Evolutionary conservation across 176 grass and related monocot genomes (phyloP).

Genomic region (Oryza brachyantha): DNA sequence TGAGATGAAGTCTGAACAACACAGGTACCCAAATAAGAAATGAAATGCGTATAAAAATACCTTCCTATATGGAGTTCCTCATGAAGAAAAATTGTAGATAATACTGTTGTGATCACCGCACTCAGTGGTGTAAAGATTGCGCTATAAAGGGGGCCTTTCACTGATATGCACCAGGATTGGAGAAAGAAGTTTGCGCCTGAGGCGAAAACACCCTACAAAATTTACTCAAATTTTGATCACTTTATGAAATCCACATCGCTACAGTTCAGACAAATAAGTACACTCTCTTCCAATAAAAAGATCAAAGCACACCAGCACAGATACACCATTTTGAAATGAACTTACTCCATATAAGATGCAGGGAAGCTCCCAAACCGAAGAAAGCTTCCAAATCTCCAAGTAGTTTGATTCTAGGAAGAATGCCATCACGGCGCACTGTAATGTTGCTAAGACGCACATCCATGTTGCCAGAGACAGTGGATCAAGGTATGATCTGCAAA

Average conservation of each 20-base stretch:
- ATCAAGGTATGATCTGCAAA: slow-evolving; percentile 54
- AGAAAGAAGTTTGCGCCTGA: slow-evolving; percentile 59
- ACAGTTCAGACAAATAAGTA: background rate
- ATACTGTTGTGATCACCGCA: slow-evolving; percentile 47
- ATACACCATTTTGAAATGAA: background rate
- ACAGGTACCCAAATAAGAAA: background rate
- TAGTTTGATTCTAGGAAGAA: slow-evolving; percentile 50
- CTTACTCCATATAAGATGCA: slow-evolving; percentile 61
- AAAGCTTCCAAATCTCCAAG: slow-evolving; percentile 45
- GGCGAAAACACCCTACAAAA: slow-evolving; percentile 58
- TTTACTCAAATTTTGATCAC: background rate
- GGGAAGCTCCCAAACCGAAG: slow-evolving; percentile 50
- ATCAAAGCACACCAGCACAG: background rate
- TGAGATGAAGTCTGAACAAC: background rate
- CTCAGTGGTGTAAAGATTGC: slow-evolving; percentile 61
- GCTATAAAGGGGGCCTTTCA: slow-evolving; percentile 64
- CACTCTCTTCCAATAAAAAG: background rate
- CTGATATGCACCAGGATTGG: slow-evolving; percentile 66
- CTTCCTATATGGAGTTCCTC: slow-evolving; percentile 63
- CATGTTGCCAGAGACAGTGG: slow-evolving; percentile 55
- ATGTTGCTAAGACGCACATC: slow-evolving; percentile 68
- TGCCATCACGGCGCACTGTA: slow-evolving; percentile 44
- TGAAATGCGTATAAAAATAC: slow-evolving; percentile 26
- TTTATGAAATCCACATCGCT: no score
- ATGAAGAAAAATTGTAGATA: slow-evolving; percentile 40